Conservation (phyloP, 2,329 filamentous ascomycete genomes). For the Beauveria varroae region DNA sequence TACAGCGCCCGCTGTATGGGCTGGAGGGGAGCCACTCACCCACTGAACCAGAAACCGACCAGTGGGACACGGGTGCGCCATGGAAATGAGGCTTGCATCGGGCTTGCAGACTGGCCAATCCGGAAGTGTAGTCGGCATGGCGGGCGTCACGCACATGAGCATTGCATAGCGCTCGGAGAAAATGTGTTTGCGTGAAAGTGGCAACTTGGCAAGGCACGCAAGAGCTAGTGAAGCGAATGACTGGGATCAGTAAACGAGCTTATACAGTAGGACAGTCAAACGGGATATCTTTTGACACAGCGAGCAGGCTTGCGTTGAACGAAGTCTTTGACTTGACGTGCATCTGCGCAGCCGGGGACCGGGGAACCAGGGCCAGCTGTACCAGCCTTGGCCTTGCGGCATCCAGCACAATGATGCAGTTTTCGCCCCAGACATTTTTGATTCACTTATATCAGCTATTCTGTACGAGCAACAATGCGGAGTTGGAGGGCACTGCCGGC, state of each 20-base stretch:
- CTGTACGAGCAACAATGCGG: not conserved
- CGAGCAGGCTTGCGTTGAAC: not conserved
- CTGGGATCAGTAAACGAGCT: not conserved
- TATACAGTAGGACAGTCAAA: not conserved
- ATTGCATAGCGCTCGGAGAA: not conserved
- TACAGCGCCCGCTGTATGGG: not conserved
- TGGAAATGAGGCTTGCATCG: constrained; percentile 1
- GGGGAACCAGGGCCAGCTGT: no score
- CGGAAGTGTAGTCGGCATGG: not conserved
- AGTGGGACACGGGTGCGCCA: constrained; percentile 2
- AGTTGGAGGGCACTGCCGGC: not conserved
- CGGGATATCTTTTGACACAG: not conserved
- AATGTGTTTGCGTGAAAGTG: not conserved
- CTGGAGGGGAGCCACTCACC: no score
- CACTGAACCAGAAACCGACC: not conserved
- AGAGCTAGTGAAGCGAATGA: not conserved
- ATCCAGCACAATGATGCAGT: not conserved
- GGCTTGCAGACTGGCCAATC: not conserved
- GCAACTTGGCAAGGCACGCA: not conserved
- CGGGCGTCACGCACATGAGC: not conserved
- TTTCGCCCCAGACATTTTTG: not conserved
- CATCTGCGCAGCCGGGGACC: not conserved
- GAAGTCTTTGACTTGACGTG: not conserved
- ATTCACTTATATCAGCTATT: not conserved
- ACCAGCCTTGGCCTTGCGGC: not conserved